Base-by-base conservation (phyloP, 2,329 filamentous ascomycete species). In the Cryphonectria carpinicola region DNA sequence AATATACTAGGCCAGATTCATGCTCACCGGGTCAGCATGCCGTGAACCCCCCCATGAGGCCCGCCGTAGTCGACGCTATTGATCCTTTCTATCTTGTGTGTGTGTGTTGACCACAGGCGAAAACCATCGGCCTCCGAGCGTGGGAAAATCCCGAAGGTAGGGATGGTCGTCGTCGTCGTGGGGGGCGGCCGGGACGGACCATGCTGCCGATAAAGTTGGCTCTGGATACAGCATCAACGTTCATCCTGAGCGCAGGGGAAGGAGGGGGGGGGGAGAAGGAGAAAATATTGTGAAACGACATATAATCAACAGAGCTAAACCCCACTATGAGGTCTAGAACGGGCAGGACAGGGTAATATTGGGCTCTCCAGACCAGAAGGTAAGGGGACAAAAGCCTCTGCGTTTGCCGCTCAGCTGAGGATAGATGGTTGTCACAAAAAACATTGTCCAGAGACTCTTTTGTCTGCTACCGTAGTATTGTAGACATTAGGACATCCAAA, bases 401-500 rank as follows among this genome's bases (percentile, higher is more conserved):
- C 58, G 17, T 35, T 39, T n/a, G 6, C 32, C 28, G 32, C 19
- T 61, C 19, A 39, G 58, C 58, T 61, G 32, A 14, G 14, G 52
- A n/a, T 56, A 17, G 25, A 5, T 32, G 43, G n/a, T 11, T 13
- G 62, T 11, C 22, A 49, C 7, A n/a, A 49, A 49, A 11, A 49
- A 1, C 5, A 46, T 19, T 46, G 43, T 8, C 43, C 43, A 22
- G 8, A 22, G 17, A 7, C 17, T 46, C 6, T 46, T 19, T 3
- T 46, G 43, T 46, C 19, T 49, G 46, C 46, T 11, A n/a, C 46
- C 19, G 39, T 64, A 13, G 35, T 14, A 39, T 8, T 14, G 60
- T 39, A 37, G 35, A 28, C 28, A n/a, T 22, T 41, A 11, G 11
- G 10, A 49, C 54, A 61, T 65, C 68, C 52, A 61, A 65, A 72